phyloP scores from a whole-genome alignment of 352 stramenopile genomes.

The Phytophthora hibernalis region DNA sequence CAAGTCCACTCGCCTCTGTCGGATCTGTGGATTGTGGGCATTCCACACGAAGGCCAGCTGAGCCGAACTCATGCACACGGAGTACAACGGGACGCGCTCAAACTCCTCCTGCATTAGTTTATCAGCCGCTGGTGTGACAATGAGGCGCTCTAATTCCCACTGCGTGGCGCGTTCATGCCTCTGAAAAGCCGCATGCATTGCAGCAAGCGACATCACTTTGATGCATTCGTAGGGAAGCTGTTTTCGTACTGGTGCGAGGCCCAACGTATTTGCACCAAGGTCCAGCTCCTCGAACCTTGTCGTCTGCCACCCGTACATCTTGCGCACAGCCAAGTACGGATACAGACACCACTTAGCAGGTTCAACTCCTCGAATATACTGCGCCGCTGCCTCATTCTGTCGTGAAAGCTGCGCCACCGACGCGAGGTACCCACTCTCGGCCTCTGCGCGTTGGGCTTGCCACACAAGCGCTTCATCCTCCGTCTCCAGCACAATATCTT shows the following conservation, averaged over 20 bases:
- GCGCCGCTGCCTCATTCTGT: constrained; percentile 43
- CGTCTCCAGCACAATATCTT: constrained; percentile 21
- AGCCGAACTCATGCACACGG: constrained; percentile 52
- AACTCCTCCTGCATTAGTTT: constrained; percentile 58
- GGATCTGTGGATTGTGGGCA: constrained; percentile 43
- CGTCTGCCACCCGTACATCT: constrained; percentile 64
- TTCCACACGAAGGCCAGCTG: constrained; percentile 63
- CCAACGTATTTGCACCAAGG: constrained; percentile 27
- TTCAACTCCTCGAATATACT: constrained; percentile 45
- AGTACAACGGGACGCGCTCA: constrained; percentile 42
- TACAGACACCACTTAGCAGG: constrained; percentile 54
- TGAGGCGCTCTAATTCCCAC: constrained; percentile 50
- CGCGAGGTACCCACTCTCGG: constrained; percentile 46
- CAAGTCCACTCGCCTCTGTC: constrained; percentile 56
- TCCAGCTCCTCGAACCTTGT: constrained; percentile 40
- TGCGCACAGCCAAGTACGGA: constrained; percentile 44
- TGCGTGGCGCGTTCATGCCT: constrained; percentile 46
- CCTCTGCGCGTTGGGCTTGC: constrained; percentile 49
- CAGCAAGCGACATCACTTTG: constrained; percentile 41
- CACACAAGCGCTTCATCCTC: constrained; percentile 47
- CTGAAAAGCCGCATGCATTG: constrained; percentile 46
- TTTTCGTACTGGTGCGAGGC: constrained; percentile 16
- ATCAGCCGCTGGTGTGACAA: constrained; percentile 54
- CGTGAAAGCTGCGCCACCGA: constrained; percentile 37
- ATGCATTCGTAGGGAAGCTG: constrained; percentile 53